These are phyloP conservation scores for Pseudovirgaria hyperparasitica DNA, from an alignment of 2,329 filamentous ascomycete species.

Conservation along the genomic window DNA sequence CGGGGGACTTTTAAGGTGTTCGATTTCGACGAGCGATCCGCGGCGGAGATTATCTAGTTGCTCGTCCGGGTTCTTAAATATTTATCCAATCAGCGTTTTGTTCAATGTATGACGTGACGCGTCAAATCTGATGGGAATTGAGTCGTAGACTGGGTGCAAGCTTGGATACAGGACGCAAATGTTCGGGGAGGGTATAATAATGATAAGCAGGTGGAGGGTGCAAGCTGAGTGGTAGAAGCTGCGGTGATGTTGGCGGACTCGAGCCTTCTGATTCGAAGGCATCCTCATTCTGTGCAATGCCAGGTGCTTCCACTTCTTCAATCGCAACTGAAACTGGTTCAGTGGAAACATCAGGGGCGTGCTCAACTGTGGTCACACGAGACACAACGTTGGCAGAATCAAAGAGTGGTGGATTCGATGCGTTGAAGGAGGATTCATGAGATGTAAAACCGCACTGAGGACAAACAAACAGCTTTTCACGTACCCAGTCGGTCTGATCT, in stretches of 20 bases:
- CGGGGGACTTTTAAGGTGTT: conserved; percentile 22
- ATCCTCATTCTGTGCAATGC: too few species aligned
- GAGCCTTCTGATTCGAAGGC: conserved; percentile 1
- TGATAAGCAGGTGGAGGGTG: conserved; percentile 6
- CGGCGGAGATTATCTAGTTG: conserved; percentile 35
- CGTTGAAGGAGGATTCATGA: conserved; percentile 11
- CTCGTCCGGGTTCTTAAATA: conserved; percentile 30
- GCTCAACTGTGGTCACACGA: background rate
- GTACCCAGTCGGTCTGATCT: conserved; percentile 86
- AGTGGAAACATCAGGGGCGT: background rate
- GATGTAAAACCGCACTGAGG: conserved; percentile 25
- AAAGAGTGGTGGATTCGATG: conserved; percentile 9
- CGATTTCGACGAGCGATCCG: conserved; percentile 30
- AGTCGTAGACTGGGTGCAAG: conserved; percentile 6
- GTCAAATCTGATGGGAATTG: conserved; percentile 7
- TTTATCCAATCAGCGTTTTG: conserved; percentile 15
- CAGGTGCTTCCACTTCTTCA: too few species aligned
- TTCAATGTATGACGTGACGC: conserved; percentile 5
- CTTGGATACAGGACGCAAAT: conserved; percentile 6
- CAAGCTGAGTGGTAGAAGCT: conserved; percentile 14
- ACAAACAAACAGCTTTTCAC: too few species aligned
- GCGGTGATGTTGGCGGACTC: conserved; percentile 15
- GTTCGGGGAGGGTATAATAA: conserved; percentile 1
- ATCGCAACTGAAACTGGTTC: background rate
- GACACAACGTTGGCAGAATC: conserved; percentile 6